Evolutionary conservation across 805 yeast genomes (phyloP), one percentile per base, ranked within the genome.

Genomic region (Maudiozyma turicensis): DNA sequence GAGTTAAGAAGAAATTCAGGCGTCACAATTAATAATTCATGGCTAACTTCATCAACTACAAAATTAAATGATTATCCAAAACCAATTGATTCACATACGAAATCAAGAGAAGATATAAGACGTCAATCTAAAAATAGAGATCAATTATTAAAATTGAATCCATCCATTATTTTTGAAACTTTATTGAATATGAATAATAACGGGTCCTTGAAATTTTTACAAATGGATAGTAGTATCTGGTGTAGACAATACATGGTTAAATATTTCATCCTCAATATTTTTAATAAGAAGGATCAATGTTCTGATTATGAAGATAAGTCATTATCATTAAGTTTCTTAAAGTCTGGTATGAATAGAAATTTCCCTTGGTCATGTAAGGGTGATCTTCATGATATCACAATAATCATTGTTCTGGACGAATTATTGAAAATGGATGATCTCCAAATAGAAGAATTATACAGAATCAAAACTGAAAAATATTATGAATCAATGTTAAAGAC

Each of bases 361-460:
- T 54, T 60, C 38, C 55, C 57, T 5, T 64, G 68, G 68, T 58
- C 67, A 3, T 59, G 65, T 32, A 50, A 50, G 31, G 68, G 66
- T 35, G 33, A 48, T 3, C 42, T 64, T 31, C 38, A 44, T 26
- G 64, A 61, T 47, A 53, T 64, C 30, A 57, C 60, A 3, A 52
- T 59, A 1, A 46, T 63, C 29, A 45, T 64, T 8, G 48, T 56
- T 8, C 45, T 64, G 31, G 63, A 59, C 43, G 60, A 61, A 29
- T 37, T 64, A 6, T 47, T 44, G 8, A 56, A 57, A 31, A 42
- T 43, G 35, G 65, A 61, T 43, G 61, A 61, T 31, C 45, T 58
- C 26, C 53, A 45, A 1, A 40, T 63, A 15, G 61, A 60, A 53
- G 53, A 53, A 15, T 15, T 58, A 7, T 64, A 62, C 49, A 58